Base-by-base conservation (phyloP, 345 rosid genomes). In the Arabidopsis arenosa region DNA sequence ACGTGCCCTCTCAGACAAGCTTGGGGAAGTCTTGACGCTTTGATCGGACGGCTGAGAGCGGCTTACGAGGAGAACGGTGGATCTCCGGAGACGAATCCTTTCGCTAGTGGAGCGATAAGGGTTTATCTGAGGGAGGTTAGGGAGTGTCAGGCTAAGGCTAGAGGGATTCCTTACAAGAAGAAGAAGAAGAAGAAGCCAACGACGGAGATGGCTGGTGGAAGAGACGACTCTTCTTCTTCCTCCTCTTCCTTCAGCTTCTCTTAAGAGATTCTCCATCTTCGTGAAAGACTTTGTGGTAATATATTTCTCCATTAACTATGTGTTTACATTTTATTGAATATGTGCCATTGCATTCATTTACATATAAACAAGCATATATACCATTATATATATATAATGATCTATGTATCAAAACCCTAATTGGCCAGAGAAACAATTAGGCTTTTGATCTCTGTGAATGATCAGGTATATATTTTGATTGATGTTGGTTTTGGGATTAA, bases 21-120 rank as follows among this genome's bases (percentile, higher is more conserved):
- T 59, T 92, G 97, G 97, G 95, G 97, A 40, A 88, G 93, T 69
- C 97, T 92, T 5, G 97, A 91, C 73, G 97, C 97, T 35, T 90
- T 92, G 76, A 92, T 92, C 33, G 97, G 97, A 32, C 71, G 97
- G 81, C 92, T 92, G 12, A 81, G 97, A 54, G 97, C 97, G 0
- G 97, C 97, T 12, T 92, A 89, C 43, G 97, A 92, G 63, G 97
- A 92, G 79, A 87, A 88, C 77, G 97, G 97, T 30, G 96, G 97
- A 33, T 80, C 93, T 17, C 86, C 84, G 0, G 90, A 87, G 69
- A 86, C 88, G 6, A 92, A 92, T 75, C 97, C 97, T 61, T 92
- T 92, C n/a, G 97, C 93, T 0, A 88, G 80, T 13, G 86, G 87
- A 14, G 82, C 87, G 14, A 89, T 92, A 66, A 83, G 96, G 63